Percentiles rank a stretch among this genome's conserved stretches.
phyloP scores from a whole-genome alignment of 1,284 basidiomycete genomes.

The Xerocomus amazonicus region DNA sequence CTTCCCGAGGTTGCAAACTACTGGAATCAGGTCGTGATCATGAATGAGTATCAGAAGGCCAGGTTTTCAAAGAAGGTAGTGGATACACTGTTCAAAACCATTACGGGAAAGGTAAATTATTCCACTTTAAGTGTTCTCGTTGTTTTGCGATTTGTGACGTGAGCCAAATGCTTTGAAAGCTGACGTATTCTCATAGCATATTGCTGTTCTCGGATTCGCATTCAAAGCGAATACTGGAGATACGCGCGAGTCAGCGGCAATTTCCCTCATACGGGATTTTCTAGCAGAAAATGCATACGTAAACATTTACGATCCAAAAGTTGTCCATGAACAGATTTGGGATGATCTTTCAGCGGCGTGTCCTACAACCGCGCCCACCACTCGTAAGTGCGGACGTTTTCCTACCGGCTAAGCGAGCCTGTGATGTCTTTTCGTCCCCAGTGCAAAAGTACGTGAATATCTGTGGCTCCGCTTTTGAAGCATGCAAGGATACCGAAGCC shows the following conservation, averaged over 20 bases:
- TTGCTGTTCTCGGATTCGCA: constrained; percentile 94
- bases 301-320: constrained; percentile 92
- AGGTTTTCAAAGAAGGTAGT: constrained; percentile 89
- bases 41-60: constrained; percentile 96
- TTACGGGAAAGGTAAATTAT: constrained; percentile 79
- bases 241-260: constrained; percentile 96
- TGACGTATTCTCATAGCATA: constrained; percentile 54
- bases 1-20: constrained; percentile 97
- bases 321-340: constrained; percentile 72
- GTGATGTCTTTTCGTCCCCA: constrained; percentile 28
- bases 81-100: constrained; percentile 96
- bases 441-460: constrained; percentile 89
- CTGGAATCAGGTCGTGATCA: constrained; percentile 92
- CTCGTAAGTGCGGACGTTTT: constrained; percentile 45
- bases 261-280: constrained; percentile 94
- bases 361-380: constrained; percentile 52
- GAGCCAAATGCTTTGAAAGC: background rate
- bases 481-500: constrained; percentile 87
- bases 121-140: background rate
- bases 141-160: constrained; percentile 1
- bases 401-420: background rate
- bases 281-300: constrained; percentile 84
- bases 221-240: constrained; percentile 98
- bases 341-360: constrained; percentile 66
- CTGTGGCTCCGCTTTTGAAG: constrained; percentile 74